Conservation (phyloP, 768 basidiomycete genomes). For the Tulasnella sp. region DNA sequence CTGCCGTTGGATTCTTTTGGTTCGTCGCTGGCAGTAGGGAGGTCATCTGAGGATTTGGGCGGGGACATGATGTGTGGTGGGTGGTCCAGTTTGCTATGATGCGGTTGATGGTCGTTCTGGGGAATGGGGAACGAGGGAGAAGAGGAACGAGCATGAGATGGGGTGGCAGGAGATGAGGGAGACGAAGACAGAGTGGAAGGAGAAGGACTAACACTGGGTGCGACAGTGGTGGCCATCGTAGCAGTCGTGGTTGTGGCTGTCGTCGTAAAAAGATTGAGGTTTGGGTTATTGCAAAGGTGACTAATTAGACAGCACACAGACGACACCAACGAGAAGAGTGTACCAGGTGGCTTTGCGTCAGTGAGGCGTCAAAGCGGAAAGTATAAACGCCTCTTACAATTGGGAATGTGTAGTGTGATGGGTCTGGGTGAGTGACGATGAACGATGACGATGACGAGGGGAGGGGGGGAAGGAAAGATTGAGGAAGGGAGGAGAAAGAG, state of each 20-base stretch:
- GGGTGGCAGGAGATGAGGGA: not conserved
- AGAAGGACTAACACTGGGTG: not conserved
- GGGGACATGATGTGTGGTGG: not conserved
- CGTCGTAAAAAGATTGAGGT: not conserved
- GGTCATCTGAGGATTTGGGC: not conserved
- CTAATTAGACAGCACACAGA: not conserved
- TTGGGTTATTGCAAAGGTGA: not conserved
- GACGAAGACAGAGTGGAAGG: not conserved
- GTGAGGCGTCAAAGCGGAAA: not conserved
- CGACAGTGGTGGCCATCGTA: not conserved
- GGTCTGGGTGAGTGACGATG: not conserved
- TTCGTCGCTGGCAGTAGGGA: not conserved
- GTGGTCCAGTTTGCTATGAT: not conserved
- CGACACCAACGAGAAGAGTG: not conserved
- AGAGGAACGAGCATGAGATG: not conserved
- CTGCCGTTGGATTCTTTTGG: not conserved
- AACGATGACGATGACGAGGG: not conserved
- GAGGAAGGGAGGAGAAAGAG: not conserved
- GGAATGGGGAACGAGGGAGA: not conserved
- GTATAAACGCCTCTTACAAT: not conserved
- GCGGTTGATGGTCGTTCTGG: not conserved
- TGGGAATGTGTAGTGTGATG: not conserved
- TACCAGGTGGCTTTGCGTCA: not conserved
- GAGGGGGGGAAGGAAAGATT: not conserved
- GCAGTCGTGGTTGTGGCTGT: not conserved